Evolutionary conservation across 148 eudicot genomes (phyloP), one percentile per base, ranked within the genome.

Genomic region (Talinum fruticosum): DNA sequence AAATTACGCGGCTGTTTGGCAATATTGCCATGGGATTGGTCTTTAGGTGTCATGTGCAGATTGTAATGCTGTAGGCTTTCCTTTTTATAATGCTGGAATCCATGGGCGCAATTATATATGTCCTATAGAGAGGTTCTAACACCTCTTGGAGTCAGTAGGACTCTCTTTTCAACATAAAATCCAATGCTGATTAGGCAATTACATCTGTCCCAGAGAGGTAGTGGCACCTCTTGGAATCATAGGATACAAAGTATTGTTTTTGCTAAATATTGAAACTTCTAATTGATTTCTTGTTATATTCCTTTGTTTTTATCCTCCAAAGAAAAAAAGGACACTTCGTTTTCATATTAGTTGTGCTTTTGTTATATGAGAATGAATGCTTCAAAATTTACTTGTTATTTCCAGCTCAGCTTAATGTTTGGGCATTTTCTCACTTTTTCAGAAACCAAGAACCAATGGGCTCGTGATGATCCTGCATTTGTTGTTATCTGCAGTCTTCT

Each of bases 381-480:
- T n/a, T n/a, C n/a, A n/a, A n/a, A n/a, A n/a, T n/a, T n/a, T n/a
- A n/a, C n/a, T n/a, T n/a, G n/a, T n/a, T n/a, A n/a, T n/a, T n/a
- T n/a, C n/a, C n/a, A n/a, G n/a, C n/a, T n/a, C n/a, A n/a, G n/a
- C n/a, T n/a, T n/a, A n/a, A n/a, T n/a, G n/a, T n/a, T n/a, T n/a
- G n/a, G n/a, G n/a, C n/a, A 45, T 74, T 81, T 67, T 61, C 15
- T 76, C 34, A 61, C 73, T 79, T 74, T 74, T 75, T 83, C 97
- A 96, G 99, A 96, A 91, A 96, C 99, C 49, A 96, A 96, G 85
- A 96, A 96, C 84, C 99, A 96, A 81, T 96, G 99, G 99, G 99
- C 99, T 83, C 97, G 99, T 71, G 99, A 96, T 85, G 99, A 93
- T 90, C 99, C 99, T 71, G 99, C 97, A 77, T 96, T 96, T 90